A percentile compares a stretch with the other conserved stretches of the same genome.
Conservation (phyloP, 331 rosid genomes). For the Rhamnella rubrinervis region DNA sequence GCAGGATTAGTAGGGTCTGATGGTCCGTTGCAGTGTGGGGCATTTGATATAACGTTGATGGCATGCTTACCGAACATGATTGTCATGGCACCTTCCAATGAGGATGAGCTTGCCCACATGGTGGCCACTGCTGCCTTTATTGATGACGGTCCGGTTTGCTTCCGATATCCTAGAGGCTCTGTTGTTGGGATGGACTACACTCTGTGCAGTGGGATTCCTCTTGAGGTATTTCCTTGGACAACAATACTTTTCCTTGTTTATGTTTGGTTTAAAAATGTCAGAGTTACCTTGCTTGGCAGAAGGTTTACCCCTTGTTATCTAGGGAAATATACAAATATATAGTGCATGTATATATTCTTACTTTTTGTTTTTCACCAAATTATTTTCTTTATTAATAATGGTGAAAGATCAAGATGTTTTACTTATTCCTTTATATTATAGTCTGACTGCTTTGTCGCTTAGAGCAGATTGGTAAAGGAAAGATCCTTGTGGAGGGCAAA, state of each 20-base stretch:
- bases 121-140: constrained; percentile 73
- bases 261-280: too few relatives aligned
- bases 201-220: constrained; percentile 50
- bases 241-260: too few relatives aligned
- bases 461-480: constrained; percentile 80
- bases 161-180: constrained; percentile 88
- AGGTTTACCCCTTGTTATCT: neutral
- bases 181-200: constrained; percentile 39
- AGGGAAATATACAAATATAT: neutral
- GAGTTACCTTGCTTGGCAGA: neutral
- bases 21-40: constrained; percentile 85
- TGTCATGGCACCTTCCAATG: constrained; percentile 94
- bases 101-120: constrained; percentile 80
- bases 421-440: neutral
- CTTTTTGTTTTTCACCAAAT: too few relatives aligned
- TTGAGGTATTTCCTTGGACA: constrained; percentile 50
- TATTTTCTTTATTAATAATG: neutral
- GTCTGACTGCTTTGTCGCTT: neutral
- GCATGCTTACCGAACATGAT: constrained; percentile 95
- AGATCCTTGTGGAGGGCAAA: constrained; percentile 73
- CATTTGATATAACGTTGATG: constrained; percentile 86
- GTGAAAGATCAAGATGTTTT: neutral
- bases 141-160: constrained; percentile 78
- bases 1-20: constrained; percentile 94
- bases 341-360: neutral